Percentiles rank a stretch among this genome's conserved stretches.
These are phyloP conservation scores for Scenedesmus sp. DNA, from an alignment of 163 green algal genomes.

Conservation along the genomic window DNA sequence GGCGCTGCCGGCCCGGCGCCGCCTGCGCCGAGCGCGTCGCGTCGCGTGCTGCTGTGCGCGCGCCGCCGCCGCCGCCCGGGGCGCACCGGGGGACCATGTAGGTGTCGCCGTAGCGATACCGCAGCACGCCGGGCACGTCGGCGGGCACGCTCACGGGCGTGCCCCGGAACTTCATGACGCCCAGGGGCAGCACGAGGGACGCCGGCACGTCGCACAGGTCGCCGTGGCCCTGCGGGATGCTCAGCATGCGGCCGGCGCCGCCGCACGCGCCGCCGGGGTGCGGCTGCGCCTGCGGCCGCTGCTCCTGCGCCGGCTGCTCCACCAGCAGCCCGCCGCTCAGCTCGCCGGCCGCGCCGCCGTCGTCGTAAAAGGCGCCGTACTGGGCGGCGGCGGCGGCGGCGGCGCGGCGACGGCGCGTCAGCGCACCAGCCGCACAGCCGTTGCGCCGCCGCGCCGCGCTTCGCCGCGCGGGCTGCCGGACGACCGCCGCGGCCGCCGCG, in stretches of 20 bases:
- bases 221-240: slow-evolving; percentile 40
- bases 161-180: slow-evolving; percentile 42
- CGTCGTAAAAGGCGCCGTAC: not conserved
- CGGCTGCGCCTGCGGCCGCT: slow-evolving; percentile 2
- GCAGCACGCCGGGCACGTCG: slow-evolving; percentile 43
- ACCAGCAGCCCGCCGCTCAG: slow-evolving; percentile 1
- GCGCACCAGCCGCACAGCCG: too few species aligned
- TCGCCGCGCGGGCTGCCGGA: too few species aligned
- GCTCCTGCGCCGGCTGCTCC: not conserved
- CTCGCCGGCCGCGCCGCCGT: not conserved
- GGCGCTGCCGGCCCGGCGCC: too few species aligned
- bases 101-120: slow-evolving; percentile 47
- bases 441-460: too few species aligned
- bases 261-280: not conserved
- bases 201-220: slow-evolving; percentile 36
- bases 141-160: slow-evolving; percentile 36
- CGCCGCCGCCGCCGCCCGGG: too few species aligned
- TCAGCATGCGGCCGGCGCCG: not conserved
- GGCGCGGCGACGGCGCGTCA: too few species aligned
- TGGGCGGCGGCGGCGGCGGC: too few species aligned
- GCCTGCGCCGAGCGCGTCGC: too few species aligned
- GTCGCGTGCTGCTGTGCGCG: too few species aligned
- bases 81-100: slow-evolving; percentile 49
- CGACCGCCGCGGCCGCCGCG: too few species aligned
- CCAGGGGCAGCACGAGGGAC: slow-evolving; percentile 25